phyloP scores from a whole-genome alignment of 441 rosid species.

The Aleurites moluccanus region DNA sequence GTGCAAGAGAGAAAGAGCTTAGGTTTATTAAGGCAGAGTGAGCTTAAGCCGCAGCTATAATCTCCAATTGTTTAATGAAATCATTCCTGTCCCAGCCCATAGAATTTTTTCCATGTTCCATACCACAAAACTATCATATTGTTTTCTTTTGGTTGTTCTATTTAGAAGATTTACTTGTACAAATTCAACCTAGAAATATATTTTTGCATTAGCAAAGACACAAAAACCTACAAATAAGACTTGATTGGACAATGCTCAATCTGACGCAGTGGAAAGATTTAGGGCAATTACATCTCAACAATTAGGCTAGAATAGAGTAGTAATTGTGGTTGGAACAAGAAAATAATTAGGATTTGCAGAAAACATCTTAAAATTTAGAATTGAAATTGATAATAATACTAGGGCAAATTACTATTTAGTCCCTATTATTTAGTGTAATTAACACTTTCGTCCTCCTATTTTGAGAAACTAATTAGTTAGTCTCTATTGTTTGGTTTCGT shows the following conservation, averaged over 20 bases:
- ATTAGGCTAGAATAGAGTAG: too few species aligned
- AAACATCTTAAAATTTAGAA: background rate
- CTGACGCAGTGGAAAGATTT: too few species aligned
- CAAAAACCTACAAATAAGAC: too few species aligned
- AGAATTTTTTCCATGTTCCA: background rate
- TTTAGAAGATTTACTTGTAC: background rate
- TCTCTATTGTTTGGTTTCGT: too few species aligned
- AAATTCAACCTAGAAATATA: background rate
- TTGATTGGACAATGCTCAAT: too few species aligned
- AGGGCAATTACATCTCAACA: too few species aligned
- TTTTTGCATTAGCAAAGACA: background rate
- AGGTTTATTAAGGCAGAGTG: background rate
- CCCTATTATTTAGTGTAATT: too few species aligned
- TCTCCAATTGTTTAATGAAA: background rate
- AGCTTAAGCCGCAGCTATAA: background rate
- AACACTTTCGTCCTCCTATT: too few species aligned
- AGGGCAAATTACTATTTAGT: too few species aligned
- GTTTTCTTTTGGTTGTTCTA: background rate
- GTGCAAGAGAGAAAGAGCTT: background rate
- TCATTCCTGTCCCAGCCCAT: background rate
- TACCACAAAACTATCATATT: background rate
- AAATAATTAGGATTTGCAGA: background rate
- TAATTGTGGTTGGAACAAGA: too few species aligned
- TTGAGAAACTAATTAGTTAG: too few species aligned
- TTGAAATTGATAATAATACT: background rate